Base-by-base conservation (phyloP, 148 eudicot genomes). In the Dysphania ambrosioides region DNA sequence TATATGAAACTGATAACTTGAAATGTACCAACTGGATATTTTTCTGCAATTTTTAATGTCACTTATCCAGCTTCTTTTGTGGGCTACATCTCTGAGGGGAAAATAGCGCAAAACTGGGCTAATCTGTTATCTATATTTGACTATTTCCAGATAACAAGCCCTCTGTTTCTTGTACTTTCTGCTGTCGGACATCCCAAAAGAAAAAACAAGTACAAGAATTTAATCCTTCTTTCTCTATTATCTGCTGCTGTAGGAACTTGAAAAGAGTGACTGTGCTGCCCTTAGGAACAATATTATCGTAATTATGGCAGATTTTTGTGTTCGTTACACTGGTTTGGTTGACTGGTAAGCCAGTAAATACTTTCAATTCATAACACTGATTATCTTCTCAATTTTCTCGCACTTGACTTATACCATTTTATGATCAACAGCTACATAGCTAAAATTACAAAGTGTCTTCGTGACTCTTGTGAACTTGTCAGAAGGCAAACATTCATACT, bases 241-340 rank as follows among this genome's bases (percentile, higher is more conserved):
- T 60, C 53, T 83, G 29, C 34, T 83, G 59, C 49, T 80, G 76
- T 88, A 95, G 99, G 99, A 95, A 83, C 96, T 95, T 82, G 99
- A 92, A 83, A 90, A 86, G 81, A 89, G 94, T 76, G 92, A 89
- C 41, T 82, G 80, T 79, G 97, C 99, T 68, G 88, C 97, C 40
- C 89, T 95, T 56, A 90, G 97, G 75, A 95, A 95, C 76, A 90
- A 92, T 81, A 95, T 95, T 26, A 73, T 95, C 13, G 94, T 89
- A 23, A 83, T 86, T 86, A 89, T 95, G 97, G 88, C 97, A 65
- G 99, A 95, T 82, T 92, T 95, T 77, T 95, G 94, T 76, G 93
- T 95, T 67, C 99, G 89, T 29, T 90, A 95, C 83, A 95, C 99
- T 72, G 97, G 97, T 68, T 79, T 95, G 70, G 91, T 95, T 72